Evolutionary conservation across 1,284 basidiomycete species (phyloP), one percentile per base, ranked within the genome.

Genomic region (Coriolopsis trogii): DNA sequence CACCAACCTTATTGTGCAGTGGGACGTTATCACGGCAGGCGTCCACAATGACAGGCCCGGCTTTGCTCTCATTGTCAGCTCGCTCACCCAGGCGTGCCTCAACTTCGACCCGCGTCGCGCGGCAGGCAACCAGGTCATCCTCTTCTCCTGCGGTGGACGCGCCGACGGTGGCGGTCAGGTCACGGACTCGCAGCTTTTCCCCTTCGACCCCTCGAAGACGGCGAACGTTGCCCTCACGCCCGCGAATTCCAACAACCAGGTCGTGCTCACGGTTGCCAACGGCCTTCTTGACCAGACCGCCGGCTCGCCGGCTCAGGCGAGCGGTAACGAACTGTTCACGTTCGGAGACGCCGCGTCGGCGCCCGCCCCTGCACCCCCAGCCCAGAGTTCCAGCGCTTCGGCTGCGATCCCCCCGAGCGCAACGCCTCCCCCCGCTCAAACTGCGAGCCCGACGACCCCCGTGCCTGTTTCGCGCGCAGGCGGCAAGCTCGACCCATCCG

Each of bases 61-160:
- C 20, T n/a, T 23, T 12, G 41, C 41, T 18, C 41, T 50, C 16
- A 33, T 50, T 21, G 49, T 50, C 28, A 44, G 41, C 36, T 18
- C 41, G 9, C 20, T 38, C 18, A 44, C 49, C 21, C 34, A 50
- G 26, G 49, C 34, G 15, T 50, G 49, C 41, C 33, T 50, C 15
- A 50, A 44, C 49, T 50, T 50, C 36, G 49, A 50, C 37, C 49
- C 49, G 12, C 41, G 49, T 12, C 49, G 49, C 36, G 42, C 49
- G 3, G 41, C 49, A n/a, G 49, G 46, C 6, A 41, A 50, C 49
- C 33, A 38, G 30, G 49, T 44, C 26, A n/a, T 44, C 29, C 24
- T 33, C 15, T 50, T 50, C 49, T 50, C 49, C 1, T 50, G 49
- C 41, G 49, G 49, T 38, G 49, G 49, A 3, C 49, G 49, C 12